Base-by-base conservation (phyloP, 352 stramenopile species). In the Pythium utonaiense region DNA sequence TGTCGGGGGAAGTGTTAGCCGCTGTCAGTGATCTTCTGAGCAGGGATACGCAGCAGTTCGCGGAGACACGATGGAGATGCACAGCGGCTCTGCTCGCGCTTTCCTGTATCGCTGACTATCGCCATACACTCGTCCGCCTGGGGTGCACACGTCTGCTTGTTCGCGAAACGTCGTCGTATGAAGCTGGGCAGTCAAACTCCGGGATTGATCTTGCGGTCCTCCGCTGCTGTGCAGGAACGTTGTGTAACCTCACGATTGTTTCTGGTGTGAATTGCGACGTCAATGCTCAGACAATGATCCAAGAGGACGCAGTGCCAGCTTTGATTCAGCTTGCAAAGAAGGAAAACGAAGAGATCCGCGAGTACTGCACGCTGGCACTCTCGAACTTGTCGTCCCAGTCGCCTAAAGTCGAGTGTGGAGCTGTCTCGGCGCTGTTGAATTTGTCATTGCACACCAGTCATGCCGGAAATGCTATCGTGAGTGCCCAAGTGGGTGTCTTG, bases 321-420 rank as follows among this genome's bases (percentile, higher is more conserved):
- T 60, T 93, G 2, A 82, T 91, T 41, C 70, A 84, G 16, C 62
- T 93, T 1, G 75, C 77, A 2, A 83, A 78, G 21, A 67, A 80
- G 14, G 83, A 86, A 17, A 80, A 81, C 31, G 71, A 86, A 21
- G 71, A 76, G 0, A 78, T 89, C 12, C 80, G 78, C 2, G 80
- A 91, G 33, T 67, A 80, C 47, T 93, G 83, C 30, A 89, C 83
- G 17, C 60, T 86, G 8, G 81, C 83, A 14, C 60, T 93, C 8
- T 86, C 81, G 0, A 91, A 93, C 63, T 52, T 93, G 2, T 90
- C 81, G 6, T 64, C 70, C 8, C 73, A 88, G 41, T 89, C 81
- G 0, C 82, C 83, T 0, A 89, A 71, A 42, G 75, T 93, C 16
- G 77, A 88, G n/a, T 78, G 75, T 8, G 83, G 81, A 3, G 73